These are phyloP conservation scores for Pelargonium exstipulatum DNA, from an alignment of 441 rosid genomes.

Conservation along the genomic window DNA sequence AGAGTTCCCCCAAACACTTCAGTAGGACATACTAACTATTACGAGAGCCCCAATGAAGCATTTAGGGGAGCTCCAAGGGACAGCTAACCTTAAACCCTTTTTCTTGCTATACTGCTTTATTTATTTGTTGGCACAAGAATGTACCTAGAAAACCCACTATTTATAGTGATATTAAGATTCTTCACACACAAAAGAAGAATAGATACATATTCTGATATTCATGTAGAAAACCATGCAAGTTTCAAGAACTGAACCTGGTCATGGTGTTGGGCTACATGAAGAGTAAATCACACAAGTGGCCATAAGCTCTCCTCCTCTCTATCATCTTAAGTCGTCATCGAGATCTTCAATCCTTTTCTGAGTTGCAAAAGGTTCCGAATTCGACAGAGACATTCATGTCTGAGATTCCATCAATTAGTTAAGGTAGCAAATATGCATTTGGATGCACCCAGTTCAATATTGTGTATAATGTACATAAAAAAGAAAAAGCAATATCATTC, in stretches of 20 bases:
- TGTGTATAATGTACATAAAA: background rate
- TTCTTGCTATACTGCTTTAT: background rate
- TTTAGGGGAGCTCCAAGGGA: constrained; percentile 40
- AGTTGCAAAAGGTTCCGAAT: too few species aligned
- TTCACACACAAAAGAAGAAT: background rate
- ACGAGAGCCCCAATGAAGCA: constrained; percentile 36
- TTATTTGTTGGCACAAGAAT: background rate
- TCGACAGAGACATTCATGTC: too few species aligned
- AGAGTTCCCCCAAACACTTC: constrained; percentile 60
- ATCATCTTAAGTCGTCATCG: background rate
- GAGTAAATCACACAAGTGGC: background rate
- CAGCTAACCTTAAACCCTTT: constrained; percentile 22
- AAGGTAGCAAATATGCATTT: too few species aligned
- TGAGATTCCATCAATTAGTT: background rate
- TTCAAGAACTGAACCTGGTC: too few species aligned
- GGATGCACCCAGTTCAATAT: background rate
- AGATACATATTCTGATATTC: background rate
- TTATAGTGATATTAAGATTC: background rate
- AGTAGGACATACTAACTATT: constrained; percentile 19
- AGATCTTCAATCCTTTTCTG: too few species aligned
- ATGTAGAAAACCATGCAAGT: background rate
- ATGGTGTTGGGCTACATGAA: background rate
- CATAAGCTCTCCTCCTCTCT: too few species aligned
- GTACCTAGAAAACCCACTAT: background rate
- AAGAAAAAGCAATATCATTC: background rate